These are phyloP conservation scores for Fusarium oxysporum DNA, from an alignment of 2,329 filamentous ascomycete species.

Conservation along the genomic window DNA sequence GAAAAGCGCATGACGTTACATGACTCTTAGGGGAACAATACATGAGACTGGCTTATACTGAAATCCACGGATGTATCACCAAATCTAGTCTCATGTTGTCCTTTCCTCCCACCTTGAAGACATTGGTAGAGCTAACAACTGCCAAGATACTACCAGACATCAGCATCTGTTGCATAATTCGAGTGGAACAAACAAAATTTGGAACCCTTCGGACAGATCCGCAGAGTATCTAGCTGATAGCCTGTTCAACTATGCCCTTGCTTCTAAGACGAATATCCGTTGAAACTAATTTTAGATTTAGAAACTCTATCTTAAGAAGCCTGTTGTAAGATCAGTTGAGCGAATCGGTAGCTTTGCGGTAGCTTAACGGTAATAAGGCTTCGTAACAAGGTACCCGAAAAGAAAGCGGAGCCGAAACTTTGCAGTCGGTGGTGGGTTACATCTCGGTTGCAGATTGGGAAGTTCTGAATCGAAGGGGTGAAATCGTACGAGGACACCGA, in stretches of 20 bases:
- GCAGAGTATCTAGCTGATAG: not conserved
- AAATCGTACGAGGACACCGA: not conserved
- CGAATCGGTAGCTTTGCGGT: not conserved
- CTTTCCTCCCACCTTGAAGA: not conserved
- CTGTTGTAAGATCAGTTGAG: not conserved
- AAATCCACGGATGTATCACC: not conserved
- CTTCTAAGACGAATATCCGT: not conserved
- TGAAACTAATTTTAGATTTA: not conserved
- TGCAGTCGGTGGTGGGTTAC: not conserved
- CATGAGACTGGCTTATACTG: not conserved
- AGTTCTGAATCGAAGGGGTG: not conserved
- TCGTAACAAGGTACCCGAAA: too few relatives aligned
- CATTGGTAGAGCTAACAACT: not conserved
- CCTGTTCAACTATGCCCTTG: not conserved
- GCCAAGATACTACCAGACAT: not conserved
- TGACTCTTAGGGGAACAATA: not conserved
- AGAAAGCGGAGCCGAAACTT: not conserved
- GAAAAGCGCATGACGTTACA: not conserved
- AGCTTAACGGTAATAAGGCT: not conserved
- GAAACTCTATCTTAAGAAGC: not conserved
- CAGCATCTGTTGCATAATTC: not conserved
- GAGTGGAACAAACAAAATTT: accelerated
- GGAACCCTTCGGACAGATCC: not conserved
- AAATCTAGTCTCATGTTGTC: too few relatives aligned
- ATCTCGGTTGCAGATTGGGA: not conserved